Evolutionary conservation across 2,329 filamentous ascomycete species (phyloP).

Genomic region (Orbilia quercus): DNA sequence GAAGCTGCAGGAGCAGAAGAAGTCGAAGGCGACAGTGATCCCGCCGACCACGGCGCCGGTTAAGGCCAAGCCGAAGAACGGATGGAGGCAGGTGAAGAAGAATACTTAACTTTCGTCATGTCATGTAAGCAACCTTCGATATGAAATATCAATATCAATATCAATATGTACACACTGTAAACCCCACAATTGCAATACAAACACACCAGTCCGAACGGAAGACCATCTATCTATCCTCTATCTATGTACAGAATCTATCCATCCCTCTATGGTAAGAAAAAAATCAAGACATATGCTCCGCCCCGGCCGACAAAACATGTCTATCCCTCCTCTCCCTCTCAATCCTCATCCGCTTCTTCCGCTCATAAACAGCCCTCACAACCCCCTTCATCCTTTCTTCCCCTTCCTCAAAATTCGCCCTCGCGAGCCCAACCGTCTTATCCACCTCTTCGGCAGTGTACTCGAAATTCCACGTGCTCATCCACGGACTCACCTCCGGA

Average conservation of each 20-base stretch:
- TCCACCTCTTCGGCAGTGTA: slow-evolving; percentile 93
- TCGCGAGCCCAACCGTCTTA: slow-evolving; percentile 80
- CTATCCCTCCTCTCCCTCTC: slow-evolving; percentile 32
- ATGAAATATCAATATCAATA: no score
- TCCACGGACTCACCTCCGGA: slow-evolving; percentile 82
- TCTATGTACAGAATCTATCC: slow-evolving; percentile 11
- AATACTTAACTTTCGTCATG: no score
- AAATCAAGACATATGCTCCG: slow-evolving; percentile 49
- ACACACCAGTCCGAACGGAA: not conserved
- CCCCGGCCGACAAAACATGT: slow-evolving; percentile 16
- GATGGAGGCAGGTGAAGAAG: slow-evolving; percentile 15
- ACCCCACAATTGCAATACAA: not conserved
- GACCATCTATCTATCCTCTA: slow-evolving; percentile 6
- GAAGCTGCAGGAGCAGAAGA: not conserved
- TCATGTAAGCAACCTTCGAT: no score
- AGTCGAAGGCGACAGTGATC: not conserved
- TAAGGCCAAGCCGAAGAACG: not conserved
- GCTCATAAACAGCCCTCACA: slow-evolving; percentile 88
- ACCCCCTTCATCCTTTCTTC: slow-evolving; percentile 80
- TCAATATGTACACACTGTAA: not conserved
- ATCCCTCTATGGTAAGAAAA: not conserved
- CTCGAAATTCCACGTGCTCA: slow-evolving; percentile 95
- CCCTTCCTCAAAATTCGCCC: slow-evolving; percentile 87
- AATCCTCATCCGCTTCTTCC: slow-evolving; percentile 73
- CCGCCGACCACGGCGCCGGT: not conserved